Evolutionary conservation across 2,329 filamentous ascomycete species (phyloP), one percentile per base, ranked within the genome.

Genomic region (Neurospora crassa): DNA sequence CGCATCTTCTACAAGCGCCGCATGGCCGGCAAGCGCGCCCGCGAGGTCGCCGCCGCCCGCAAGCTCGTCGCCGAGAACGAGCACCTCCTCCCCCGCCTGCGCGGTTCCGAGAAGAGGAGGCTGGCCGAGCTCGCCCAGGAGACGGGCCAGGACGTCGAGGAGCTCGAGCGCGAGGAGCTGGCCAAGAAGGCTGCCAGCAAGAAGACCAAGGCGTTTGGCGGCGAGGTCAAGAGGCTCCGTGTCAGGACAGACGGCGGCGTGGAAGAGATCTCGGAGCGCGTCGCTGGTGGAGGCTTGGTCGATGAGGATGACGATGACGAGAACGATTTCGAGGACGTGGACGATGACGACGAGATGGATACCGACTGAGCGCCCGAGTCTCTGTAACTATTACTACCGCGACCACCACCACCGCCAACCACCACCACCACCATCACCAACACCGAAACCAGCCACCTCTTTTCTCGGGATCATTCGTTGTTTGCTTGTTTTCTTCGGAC

Each of bases 1-100:
- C 88, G 93, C 76, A 91, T 91, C 75, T 97, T 97, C 84, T 97
- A 97, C 86, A 94, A 93, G 88, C 90, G 91, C 80, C 90, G 96
- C 80, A 94, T 98, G 92, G 90, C 90, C 69, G 94, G 94, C 81
- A 97, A 96, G 84, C 91, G 92, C 83, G 92, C 92, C 82, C 88
- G 90, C 79, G 90, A 96, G 84, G 86, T 92, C 75, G 91, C 90
- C 78, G 85, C 87, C 74, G 93, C 97, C 79, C 86, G 93, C 81
- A 96, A 95, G 85, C 87, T 98, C 75, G 94, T 99, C 69, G 91
- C 90, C 76, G 90, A 96, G 85, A 95, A 97, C 83, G 90, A 94
- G 85, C 96, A 99, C 83, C 87, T 99, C 81, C 88, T 99, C 78
- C 93, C 93, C 76, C 88, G 88, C 79, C 84, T 91, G 80, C 84